phyloP scores from a whole-genome alignment of 805 yeast genomes.

The Zygotorulaspora florentina region DNA sequence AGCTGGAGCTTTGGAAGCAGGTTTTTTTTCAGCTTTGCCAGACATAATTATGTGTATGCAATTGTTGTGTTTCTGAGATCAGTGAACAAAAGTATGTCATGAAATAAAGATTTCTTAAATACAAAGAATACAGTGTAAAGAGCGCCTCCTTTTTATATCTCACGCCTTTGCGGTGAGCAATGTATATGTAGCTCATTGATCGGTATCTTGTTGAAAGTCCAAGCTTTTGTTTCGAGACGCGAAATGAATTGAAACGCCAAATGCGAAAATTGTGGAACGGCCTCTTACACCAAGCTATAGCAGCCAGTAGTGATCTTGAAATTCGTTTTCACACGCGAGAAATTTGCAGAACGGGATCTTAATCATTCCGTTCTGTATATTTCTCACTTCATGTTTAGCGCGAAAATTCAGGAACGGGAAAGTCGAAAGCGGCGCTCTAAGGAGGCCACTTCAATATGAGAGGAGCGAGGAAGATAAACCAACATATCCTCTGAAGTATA shows the following conservation, averaged over 20 bases:
- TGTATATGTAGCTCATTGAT: too few species aligned
- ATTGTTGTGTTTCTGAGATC: background rate
- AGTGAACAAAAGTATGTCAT: too few species aligned
- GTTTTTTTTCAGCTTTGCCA: conserved; percentile 59
- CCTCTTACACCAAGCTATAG: background rate
- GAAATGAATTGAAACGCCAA: conserved; percentile 5
- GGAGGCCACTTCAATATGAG: too few species aligned
- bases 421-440: too few species aligned
- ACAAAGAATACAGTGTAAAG: background rate
- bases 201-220: too few species aligned
- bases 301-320: too few species aligned
- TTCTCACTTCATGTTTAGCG: conserved; percentile 3
- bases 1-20: conserved; percentile 94
- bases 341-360: background rate
- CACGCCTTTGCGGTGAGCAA: background rate
- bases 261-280: conserved; percentile 21
- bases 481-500: too few species aligned
- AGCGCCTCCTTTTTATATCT: background rate
- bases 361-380: conserved; percentile 2
- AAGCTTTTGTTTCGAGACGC: background rate
- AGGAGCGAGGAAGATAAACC: too few species aligned
- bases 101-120: too few species aligned
- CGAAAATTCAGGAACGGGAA: conserved; percentile 4
- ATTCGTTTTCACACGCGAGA: too few species aligned
- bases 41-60: conserved; percentile 45